Evolutionary conservation across 257 asterid species (phyloP).

Genomic region (Rubia yunnanensis): DNA sequence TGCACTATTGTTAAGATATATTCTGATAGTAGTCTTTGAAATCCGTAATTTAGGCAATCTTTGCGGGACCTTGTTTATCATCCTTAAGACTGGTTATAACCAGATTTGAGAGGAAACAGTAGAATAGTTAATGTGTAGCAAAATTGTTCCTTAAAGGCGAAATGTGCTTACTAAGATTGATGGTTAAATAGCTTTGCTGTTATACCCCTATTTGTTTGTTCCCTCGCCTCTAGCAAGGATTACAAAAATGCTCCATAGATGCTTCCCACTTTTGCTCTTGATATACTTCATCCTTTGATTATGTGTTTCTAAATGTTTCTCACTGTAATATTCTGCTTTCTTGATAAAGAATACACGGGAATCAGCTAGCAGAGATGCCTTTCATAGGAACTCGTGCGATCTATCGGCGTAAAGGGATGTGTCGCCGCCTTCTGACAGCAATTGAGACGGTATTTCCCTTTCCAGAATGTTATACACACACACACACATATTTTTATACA

Average conservation of each 20-base stretch:
- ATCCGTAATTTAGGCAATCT: neutral
- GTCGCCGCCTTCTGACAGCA: slow-evolving; percentile 64
- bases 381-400: slow-evolving; percentile 75
- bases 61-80: neutral
- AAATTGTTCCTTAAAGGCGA: neutral
- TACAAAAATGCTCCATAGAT: neutral
- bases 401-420: slow-evolving; percentile 90
- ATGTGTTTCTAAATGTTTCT: slow-evolving; percentile 5
- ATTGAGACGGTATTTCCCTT: slow-evolving; percentile 52
- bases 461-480: neutral
- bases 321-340: slow-evolving; percentile 9
- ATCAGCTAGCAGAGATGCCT: slow-evolving; percentile 91
- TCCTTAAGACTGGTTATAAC: neutral
- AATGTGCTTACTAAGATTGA: neutral
- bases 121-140: neutral
- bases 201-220: neutral
- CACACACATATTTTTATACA: neutral
- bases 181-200: neutral
- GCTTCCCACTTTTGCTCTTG: neutral
- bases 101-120: neutral
- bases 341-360: slow-evolving; percentile 66
- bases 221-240: neutral
- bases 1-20: neutral
- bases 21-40: neutral
- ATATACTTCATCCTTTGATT: slow-evolving; percentile 1